These are phyloP conservation scores for Penicillium herquei DNA, from an alignment of 495 filamentous ascomycete species.

Conservation along the genomic window DNA sequence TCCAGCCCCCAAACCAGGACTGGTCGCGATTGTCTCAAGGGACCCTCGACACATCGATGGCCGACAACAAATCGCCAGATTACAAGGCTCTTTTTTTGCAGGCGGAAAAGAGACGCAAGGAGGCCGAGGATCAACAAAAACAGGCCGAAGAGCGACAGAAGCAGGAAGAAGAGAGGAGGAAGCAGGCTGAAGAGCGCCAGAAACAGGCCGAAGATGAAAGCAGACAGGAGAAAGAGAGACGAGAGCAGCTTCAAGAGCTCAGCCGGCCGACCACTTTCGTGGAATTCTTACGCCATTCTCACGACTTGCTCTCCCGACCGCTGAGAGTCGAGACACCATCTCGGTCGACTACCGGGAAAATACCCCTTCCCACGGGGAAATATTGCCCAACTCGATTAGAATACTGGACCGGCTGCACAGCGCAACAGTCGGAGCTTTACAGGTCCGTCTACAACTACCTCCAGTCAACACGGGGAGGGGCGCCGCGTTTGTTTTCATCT, in stretches of 20 bases:
- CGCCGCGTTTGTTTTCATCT: constrained; percentile 13
- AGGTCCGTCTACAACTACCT: constrained; percentile 13
- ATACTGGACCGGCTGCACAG: constrained; percentile 24
- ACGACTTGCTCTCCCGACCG: constrained; percentile 26
- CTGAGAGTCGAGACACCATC: constrained; percentile 18
- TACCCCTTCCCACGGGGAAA: constrained; percentile 20
- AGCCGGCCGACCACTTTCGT: constrained; percentile 27
- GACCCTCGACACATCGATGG: too few species aligned
- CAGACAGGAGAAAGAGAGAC: constrained; percentile 5
- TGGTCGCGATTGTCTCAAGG: too few species aligned
- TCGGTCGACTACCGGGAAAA: constrained; percentile 26
- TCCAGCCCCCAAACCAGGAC: too few species aligned
- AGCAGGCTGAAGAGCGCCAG: background rate
- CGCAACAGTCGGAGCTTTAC: constrained; percentile 22
- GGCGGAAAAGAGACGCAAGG: too few species aligned
- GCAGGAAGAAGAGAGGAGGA: background rate
- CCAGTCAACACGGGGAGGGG: constrained; percentile 4
- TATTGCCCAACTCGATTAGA: constrained; percentile 23
- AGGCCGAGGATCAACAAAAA: too few species aligned
- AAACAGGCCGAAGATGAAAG: constrained; percentile 7
- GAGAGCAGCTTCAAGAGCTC: constrained; percentile 13
- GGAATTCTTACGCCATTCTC: constrained; percentile 30
- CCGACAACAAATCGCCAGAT: too few species aligned
- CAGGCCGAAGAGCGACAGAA: background rate
- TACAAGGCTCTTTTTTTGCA: too few species aligned